Evolutionary conservation across 2,329 filamentous ascomycete genomes (phyloP).

Genomic region (Aspergillus hiratsukae): DNA sequence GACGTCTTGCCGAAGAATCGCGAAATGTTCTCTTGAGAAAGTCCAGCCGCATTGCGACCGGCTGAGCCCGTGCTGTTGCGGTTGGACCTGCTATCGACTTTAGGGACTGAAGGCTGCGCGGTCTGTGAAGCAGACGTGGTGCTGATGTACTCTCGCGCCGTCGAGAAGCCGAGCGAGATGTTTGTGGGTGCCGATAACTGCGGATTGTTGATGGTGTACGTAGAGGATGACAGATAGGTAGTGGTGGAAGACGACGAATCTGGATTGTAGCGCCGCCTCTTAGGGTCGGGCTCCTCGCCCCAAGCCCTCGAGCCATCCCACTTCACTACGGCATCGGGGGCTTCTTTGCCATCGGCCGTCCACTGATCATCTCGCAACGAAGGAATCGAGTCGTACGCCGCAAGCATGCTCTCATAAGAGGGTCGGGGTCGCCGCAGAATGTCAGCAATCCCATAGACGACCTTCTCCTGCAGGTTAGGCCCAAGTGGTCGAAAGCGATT

Average conservation of each 20-base stretch:
- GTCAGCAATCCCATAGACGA: conserved; percentile 63
- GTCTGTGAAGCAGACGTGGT: conserved; percentile 21
- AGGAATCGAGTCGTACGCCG: conserved; percentile 41
- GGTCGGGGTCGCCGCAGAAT: conserved; percentile 66
- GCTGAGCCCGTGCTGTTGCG: conserved; percentile 22
- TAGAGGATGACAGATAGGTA: conserved; percentile 39
- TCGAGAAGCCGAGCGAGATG: conserved; percentile 56
- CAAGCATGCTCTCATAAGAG: conserved; percentile 50
- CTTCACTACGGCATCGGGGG: conserved; percentile 28
- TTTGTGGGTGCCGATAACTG: conserved; percentile 35
- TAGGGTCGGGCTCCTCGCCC: conserved; percentile 21
- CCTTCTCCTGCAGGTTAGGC: conserved; percentile 61
- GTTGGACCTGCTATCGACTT: conserved; percentile 27
- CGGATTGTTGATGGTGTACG: conserved; percentile 60
- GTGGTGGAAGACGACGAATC: conserved; percentile 13
- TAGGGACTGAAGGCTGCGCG: conserved; percentile 13
- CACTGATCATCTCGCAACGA: conserved; percentile 61
- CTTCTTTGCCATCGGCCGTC: conserved; percentile 58
- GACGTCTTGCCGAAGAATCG: conserved; percentile 44
- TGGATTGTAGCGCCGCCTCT: conserved; percentile 26
- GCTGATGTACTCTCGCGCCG: conserved; percentile 53
- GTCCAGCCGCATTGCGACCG: conserved; percentile 35
- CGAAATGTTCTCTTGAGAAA: conserved; percentile 50
- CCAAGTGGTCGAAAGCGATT: conserved; percentile 58
- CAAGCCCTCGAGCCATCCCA: conserved; percentile 32